Base-by-base conservation (phyloP, 495 filamentous ascomycete genomes). In the Letharia lupina region DNA sequence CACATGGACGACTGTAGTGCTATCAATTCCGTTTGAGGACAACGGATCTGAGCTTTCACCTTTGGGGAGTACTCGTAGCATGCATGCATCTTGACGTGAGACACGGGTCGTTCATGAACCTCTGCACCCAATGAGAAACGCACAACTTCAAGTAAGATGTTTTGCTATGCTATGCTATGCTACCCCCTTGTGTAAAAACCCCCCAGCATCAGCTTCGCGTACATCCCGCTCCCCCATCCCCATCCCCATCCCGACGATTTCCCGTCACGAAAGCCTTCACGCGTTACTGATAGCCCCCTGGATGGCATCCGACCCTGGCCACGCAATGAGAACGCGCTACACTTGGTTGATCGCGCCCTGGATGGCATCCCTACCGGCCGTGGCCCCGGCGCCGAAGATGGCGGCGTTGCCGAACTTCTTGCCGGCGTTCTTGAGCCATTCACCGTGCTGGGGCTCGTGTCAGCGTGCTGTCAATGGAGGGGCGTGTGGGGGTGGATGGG, bases 351-450 rank as follows among this genome's bases (percentile, higher is more conserved):
- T n/a, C 6, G 62, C 47, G 16, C n/a, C 47, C 15, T 56, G 37
- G 35, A 63, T 28, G 4, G 62, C 62, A 39, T 64, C 62, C 15
- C 37, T 23, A 33, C 62, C 62, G 4, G 62, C 62, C 8, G 62
- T 64, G 15, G 62, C 62, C 13, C 62, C 50, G 28, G 62, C 62
- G 13, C 62, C 62, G 12, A 64, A 64, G 39, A 64, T 58, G 39
- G 62, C 62, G 20, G 62, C 62, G 44, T 64, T 64, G 50, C 62
- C 62, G 16, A 64, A 64, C n/a, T 64, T 64, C 39, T 64, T 57
- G 39, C 50, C 50, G 7, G 16, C 39, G 56, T 64, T 44, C 39
- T 64, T 64, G 39, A 64, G 13, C 48, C 50, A 58, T 23, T 64
- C 45, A 13, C 50, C 62, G 40, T 64, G 50, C 50, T 57, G 48